Evolutionary conservation across 345 rosid genomes (phyloP).

Genomic region (Adansonia digitata): DNA sequence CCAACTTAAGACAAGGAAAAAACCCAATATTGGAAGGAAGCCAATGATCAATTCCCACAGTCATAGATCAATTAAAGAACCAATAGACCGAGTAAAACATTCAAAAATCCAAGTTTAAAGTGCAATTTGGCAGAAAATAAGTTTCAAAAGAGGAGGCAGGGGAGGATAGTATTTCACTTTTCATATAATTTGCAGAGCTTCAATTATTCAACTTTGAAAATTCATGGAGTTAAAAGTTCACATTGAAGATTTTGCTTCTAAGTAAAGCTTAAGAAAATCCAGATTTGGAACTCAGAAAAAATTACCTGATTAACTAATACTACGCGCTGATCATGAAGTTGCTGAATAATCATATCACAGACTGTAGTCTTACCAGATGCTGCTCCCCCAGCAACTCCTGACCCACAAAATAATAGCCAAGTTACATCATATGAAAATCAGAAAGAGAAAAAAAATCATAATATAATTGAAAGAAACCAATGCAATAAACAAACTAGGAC

Average conservation of each 20-base stretch:
- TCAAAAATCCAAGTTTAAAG: neutral
- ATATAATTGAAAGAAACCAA: neutral
- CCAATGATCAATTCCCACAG: neutral
- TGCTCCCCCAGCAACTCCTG: constrained; percentile 98
- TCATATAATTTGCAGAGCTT: neutral
- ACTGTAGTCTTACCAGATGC: constrained; percentile 99
- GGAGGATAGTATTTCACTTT: neutral
- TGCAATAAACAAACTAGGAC: neutral
- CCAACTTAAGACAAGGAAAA: neutral
- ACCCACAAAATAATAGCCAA: neutral
- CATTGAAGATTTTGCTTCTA: neutral
- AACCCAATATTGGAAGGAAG: neutral
- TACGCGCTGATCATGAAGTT: constrained; percentile 98
- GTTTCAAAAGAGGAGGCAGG: neutral
- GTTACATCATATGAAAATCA: neutral
- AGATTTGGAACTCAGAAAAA: neutral
- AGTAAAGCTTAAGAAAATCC: neutral
- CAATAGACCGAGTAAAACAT: neutral
- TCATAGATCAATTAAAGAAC: neutral
- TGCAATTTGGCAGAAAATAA: neutral
- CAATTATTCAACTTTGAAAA: neutral
- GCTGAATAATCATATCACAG: constrained; percentile 99
- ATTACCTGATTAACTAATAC: constrained; percentile 91
- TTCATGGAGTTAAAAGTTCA: neutral
- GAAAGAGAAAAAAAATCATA: neutral